Evolutionary conservation across 257 asterid genomes (phyloP), one percentile per base, ranked within the genome.

Genomic region (Nicotiana noctiflora): DNA sequence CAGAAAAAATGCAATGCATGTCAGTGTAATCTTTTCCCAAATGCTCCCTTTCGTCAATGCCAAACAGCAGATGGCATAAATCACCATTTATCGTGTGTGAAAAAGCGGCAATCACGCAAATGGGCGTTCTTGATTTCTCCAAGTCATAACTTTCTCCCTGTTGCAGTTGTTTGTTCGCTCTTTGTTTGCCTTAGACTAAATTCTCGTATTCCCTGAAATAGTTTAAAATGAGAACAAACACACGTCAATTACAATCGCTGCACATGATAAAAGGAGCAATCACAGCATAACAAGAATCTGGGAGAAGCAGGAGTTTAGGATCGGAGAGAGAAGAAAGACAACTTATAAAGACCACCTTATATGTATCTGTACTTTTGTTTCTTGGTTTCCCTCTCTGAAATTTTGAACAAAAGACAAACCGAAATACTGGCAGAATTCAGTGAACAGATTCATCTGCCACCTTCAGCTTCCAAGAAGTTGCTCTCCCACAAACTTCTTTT

Each of bases 141-240:
- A 32, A 74, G 44, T 81, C 80, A 79, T 23, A 74, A 60, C 52
- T 51, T 84, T 79, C 78, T 83, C 83, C 56, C 57, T 34, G 63
- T 76, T 21, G 82, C 82, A 55, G 67, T 83, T 82, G 74, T 62
- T 53, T 80, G 52, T 84, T 72, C 68, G 84, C 31, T 32, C 37
- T 75, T 76, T 77, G 60, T 83, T 81, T 83, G 84, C 80, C 82
- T 84, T 68, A 79, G 82, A 79, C 81, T 83, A 81, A 79, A 67
- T 70, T 87, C 88, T 49, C 64, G 84, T 31, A 81, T 67, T 19
- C 81, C 84, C 91, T 88, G 89, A 70, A 82, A 81, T 53, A 53
- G 68, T 64, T 79, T 57, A n/a, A 62, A 74, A 83, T 17, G 15
- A 37, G 51, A 56, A 27, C 27, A 62, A 6, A 40, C 57, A 11